These are phyloP conservation scores for Cyberlindnera saturnus DNA, from an alignment of 805 yeast genomes.

Conservation along the genomic window DNA sequence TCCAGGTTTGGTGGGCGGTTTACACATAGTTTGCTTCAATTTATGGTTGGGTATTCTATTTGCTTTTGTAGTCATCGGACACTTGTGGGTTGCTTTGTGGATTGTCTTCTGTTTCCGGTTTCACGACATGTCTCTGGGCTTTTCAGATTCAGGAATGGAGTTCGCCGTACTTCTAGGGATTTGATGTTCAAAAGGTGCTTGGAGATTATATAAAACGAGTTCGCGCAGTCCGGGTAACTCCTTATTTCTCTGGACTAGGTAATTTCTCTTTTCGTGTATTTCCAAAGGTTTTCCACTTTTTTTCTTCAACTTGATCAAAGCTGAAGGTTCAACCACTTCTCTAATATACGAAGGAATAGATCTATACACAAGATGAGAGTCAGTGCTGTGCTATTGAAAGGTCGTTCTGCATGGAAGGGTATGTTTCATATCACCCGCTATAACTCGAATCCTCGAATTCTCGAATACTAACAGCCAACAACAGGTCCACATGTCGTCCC, in stretches of 20 bases:
- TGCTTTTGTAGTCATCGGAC: not conserved
- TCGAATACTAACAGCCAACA: slow-evolving; percentile 1
- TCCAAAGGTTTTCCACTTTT: not conserved
- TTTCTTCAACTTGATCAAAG: not conserved
- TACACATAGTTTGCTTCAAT: no score
- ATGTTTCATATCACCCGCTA: slow-evolving; percentile 8
- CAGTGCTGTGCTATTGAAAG: slow-evolving; percentile 32
- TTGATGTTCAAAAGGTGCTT: no score
- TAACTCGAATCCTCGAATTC: not conserved
- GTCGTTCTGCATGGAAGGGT: slow-evolving; percentile 59
- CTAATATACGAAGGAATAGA: not conserved
- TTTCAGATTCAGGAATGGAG: not conserved
- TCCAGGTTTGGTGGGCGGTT: no score
- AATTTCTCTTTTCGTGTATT: not conserved
- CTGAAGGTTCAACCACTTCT: not conserved
- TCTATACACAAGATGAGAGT: slow-evolving; percentile 30
- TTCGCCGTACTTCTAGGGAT: no score
- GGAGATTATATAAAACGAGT: not conserved
- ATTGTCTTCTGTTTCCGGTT: not conserved
- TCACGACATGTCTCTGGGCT: not conserved
- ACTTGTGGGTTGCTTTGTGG: not conserved
- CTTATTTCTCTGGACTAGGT: not conserved
- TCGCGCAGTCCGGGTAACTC: not conserved
- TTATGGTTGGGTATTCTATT: no score
- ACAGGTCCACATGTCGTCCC: slow-evolving; percentile 90